phyloP scores from a whole-genome alignment of 495 filamentous ascomycete genomes.

The Penicillium roqueforti region DNA sequence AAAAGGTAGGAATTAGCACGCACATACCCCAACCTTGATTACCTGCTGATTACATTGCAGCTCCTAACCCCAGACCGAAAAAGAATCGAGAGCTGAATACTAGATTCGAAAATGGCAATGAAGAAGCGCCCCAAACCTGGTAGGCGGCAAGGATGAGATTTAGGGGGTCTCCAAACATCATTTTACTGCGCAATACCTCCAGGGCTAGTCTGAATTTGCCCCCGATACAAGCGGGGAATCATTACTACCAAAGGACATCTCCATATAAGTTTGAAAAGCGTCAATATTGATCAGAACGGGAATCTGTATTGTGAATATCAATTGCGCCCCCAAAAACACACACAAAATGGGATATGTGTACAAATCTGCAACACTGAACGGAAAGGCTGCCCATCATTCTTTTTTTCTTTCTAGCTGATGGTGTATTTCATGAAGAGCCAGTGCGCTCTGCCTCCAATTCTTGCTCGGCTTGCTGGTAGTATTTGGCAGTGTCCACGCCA shows the following conservation, averaged over 20 bases:
- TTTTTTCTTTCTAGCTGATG: slow-evolving; percentile 3
- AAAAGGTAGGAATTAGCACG: slow-evolving; percentile 51
- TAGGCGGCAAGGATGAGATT: neutral
- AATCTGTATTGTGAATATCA: slow-evolving; percentile 26
- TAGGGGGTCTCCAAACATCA: neutral
- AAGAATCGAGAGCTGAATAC: slow-evolving; percentile 50
- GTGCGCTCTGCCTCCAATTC: slow-evolving; percentile 77
- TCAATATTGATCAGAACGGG: slow-evolving; percentile 8
- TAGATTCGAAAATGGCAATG: slow-evolving; percentile 23
- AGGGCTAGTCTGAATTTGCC: neutral
- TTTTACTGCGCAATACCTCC: neutral
- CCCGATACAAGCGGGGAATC: neutral
- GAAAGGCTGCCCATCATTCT: slow-evolving; percentile 2
- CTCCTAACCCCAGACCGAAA: slow-evolving; percentile 58
- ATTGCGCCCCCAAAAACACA: slow-evolving; percentile 24
- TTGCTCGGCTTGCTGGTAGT: slow-evolving; percentile 92
- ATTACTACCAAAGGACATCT: neutral
- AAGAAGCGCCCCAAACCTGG: neutral
- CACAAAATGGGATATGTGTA: slow-evolving; percentile 30
- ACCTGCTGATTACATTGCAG: slow-evolving; percentile 30
- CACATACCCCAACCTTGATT: neutral
- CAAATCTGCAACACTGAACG: slow-evolving; percentile 22
- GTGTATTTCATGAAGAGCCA: slow-evolving; percentile 21
- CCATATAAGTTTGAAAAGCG: neutral
- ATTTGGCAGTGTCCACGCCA: slow-evolving; percentile 96